Evolutionary conservation across 1,284 basidiomycete genomes (phyloP), one percentile per base, ranked within the genome.

Genomic region (Trichosporon asahii): DNA sequence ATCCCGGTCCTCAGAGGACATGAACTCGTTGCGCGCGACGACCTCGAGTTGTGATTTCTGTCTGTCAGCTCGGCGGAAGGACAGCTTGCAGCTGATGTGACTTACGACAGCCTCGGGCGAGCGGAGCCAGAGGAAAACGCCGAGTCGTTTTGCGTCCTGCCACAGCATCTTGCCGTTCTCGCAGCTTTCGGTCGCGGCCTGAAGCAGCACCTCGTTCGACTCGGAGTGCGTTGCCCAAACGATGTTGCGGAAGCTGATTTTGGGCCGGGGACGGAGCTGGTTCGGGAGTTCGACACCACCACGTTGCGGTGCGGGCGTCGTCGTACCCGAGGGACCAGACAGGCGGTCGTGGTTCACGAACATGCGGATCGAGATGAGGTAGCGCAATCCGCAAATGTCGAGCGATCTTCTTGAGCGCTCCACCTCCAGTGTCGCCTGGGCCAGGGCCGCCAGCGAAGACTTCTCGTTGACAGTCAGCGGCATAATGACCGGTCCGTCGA

Each of bases 191-290:
- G 87, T 87, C 0, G 92, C 90, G 2, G 90, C 89, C 27, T 87
- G 86, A 40, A 98, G 81, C 14, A 98, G 83, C 46, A 96, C 82
- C 25, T 92, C 92, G 77, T 98, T 94, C 76, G 89, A 92, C 80
- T 96, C 91, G 79, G 94, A 97, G 78, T 96, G 92, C 76, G 91
- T 94, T 0, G 95, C 95, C 94, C 95, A 98, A 9, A 96, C 87
- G 84, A 95, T 93, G 80, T 98, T 95, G 46, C 94, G 89, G 80
- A 92, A 95, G 23, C 92, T 71, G 61, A 73, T 73, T 14, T 60
- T 60, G 1, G 66, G 55, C 27, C 65, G 61, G 5, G 66, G 35
- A 7, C 21, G 40, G 2, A 60, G 67, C 27, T 44, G 29, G 8
- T 57, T 37, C 25, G 69, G 66, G 15, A 57, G 33, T 2, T 37